Conservation (phyloP, 345 rosid genomes). For the Chamaenerion angustifolium region DNA sequence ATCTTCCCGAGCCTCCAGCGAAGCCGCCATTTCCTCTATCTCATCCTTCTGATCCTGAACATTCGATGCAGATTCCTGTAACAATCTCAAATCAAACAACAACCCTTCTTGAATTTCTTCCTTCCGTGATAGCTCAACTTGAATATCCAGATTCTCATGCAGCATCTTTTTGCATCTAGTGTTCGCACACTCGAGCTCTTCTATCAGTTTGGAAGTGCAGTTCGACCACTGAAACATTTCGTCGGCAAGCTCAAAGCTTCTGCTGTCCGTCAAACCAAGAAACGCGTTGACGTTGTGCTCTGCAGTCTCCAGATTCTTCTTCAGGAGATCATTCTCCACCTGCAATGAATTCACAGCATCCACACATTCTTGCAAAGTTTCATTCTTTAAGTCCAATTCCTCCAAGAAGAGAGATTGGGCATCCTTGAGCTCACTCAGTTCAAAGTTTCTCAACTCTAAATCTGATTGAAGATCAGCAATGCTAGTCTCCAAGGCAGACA, state of each 20-base stretch:
- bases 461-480: conserved; percentile 35
- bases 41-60: conserved; percentile 70
- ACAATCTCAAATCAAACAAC: conserved; percentile 66
- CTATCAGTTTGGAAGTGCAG: conserved; percentile 27
- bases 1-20: conserved; percentile 54
- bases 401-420: conserved; percentile 27
- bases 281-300: conserved; percentile 9
- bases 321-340: conserved; percentile 3
- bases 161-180: conserved; percentile 30
- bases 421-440: conserved; percentile 31
- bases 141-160: conserved; percentile 43
- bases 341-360: too few species aligned
- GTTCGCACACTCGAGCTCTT: conserved; percentile 43
- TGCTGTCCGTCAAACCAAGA: conserved; percentile 14
- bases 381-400: conserved; percentile 29
- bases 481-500: conserved; percentile 31
- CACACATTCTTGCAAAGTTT: conserved; percentile 18
- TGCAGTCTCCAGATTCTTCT: conserved; percentile 13
- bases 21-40: conserved; percentile 47
- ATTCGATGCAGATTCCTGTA: conserved; percentile 86
- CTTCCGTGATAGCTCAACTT: conserved; percentile 59
- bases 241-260: conserved; percentile 22
- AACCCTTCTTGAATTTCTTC: conserved; percentile 72
- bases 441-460: conserved; percentile 33
- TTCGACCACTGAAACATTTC: conserved; percentile 30